Percentiles rank a stretch among this genome's conserved stretches.
phyloP scores from a whole-genome alignment of 2,329 filamentous ascomycete species.

The Epichloe brachyelytri region DNA sequence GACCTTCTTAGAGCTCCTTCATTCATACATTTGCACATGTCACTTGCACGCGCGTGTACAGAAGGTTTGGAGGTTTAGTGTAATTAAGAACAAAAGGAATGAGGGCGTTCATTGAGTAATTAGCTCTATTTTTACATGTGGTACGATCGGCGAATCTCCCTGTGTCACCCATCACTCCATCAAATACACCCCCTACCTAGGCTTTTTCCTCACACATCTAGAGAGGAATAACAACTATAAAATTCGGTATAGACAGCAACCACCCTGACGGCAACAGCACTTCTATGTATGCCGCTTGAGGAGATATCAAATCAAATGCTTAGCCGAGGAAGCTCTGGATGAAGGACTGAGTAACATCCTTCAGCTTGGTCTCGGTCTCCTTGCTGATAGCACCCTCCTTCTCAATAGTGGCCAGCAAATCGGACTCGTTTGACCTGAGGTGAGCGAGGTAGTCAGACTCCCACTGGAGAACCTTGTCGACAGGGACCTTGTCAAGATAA shows the following conservation, averaged over 20 bases:
- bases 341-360: conserved; percentile 65
- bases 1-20: not conserved
- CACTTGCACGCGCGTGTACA: not conserved
- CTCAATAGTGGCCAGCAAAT: conserved; percentile 74
- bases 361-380: conserved; percentile 74
- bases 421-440: conserved; percentile 80
- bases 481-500: conserved; percentile 77
- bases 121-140: conserved; percentile 51
- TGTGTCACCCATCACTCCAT: conserved; percentile 32
- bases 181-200: conserved; percentile 29
- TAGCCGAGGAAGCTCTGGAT: conserved; percentile 80
- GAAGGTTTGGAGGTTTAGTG: not conserved
- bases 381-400: conserved; percentile 95
- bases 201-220: conserved; percentile 31
- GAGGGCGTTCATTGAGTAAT: conserved; percentile 48
- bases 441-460: conserved; percentile 89
- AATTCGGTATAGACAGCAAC: conserved; percentile 38
- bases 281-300: conserved; percentile 19
- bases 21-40: not conserved
- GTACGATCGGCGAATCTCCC: conserved; percentile 34
- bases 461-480: conserved; percentile 84
- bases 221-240: conserved; percentile 24
- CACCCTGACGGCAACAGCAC: conserved; percentile 19
- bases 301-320: conserved; percentile 21
- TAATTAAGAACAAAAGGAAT: conserved; percentile 41